phyloP scores from a whole-genome alignment of 768 basidiomycete species.

The Podaxis rugospora region DNA sequence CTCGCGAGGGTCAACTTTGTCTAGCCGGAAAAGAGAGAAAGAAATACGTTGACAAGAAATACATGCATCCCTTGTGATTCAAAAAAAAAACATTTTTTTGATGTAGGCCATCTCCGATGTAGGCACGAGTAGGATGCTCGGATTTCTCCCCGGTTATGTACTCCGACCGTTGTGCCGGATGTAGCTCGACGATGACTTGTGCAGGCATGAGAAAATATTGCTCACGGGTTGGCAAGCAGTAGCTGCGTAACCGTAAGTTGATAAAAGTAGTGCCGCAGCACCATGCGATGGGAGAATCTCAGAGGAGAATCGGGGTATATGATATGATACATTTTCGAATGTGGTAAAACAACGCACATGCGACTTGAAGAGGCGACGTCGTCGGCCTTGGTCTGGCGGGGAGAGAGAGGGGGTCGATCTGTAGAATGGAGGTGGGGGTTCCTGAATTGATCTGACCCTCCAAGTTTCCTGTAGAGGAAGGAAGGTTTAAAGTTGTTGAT shows the following conservation, averaged over 20 bases:
- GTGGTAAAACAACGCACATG: no score
- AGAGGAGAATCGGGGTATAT: background rate
- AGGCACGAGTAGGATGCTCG: background rate
- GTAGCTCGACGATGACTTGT: background rate
- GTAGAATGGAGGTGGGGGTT: background rate
- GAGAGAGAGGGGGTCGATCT: background rate
- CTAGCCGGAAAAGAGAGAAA: background rate
- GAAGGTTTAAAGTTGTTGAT: conserved; percentile 12
- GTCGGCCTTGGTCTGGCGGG: background rate
- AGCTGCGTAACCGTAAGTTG: background rate
- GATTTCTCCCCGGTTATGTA: background rate
- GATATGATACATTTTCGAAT: background rate
- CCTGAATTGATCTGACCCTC: background rate
- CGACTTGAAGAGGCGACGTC: background rate
- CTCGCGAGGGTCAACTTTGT: background rate
- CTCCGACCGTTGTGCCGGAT: background rate
- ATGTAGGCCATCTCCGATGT: background rate
- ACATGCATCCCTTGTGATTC: conserved; percentile 1
- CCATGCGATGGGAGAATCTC: conserved; percentile 1
- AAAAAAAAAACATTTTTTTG: background rate
- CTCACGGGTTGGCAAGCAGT: background rate
- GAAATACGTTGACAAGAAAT: background rate
- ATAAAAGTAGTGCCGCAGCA: conserved; percentile 1
- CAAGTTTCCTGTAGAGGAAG: background rate
- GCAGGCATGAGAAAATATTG: background rate